These are phyloP conservation scores for Chlorella vulgaris DNA, from an alignment of 139 green algal genomes.

Conservation along the genomic window DNA sequence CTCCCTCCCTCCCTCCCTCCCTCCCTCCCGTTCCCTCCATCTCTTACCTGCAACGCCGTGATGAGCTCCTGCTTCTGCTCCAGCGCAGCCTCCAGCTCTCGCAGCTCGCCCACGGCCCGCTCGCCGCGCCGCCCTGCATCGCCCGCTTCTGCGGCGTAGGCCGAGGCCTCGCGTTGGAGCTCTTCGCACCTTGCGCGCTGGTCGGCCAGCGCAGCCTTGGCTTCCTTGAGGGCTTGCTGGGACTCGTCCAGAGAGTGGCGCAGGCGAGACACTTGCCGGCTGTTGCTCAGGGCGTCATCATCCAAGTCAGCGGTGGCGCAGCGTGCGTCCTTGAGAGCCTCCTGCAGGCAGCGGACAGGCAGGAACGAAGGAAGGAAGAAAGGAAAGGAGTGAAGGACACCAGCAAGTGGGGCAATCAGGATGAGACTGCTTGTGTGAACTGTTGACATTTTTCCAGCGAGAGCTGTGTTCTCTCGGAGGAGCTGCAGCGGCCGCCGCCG, in stretches of 20 bases:
- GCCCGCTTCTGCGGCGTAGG: neutral
- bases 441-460: too few relatives aligned
- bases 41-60: slow-evolving; percentile 21
- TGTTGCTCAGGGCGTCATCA: slow-evolving; percentile 17
- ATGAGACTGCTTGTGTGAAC: too few relatives aligned
- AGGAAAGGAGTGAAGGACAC: too few relatives aligned
- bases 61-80: slow-evolving; percentile 40
- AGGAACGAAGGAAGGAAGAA: too few relatives aligned
- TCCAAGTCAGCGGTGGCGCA: slow-evolving; percentile 21
- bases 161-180: neutral
- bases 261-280: slow-evolving; percentile 28
- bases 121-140: slow-evolving; percentile 5
- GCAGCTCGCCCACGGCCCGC: slow-evolving; percentile 8
- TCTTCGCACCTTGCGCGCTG: neutral
- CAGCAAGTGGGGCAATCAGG: too few relatives aligned
- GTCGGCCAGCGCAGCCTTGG: slow-evolving; percentile 3
- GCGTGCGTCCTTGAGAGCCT: slow-evolving; percentile 18
- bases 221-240: slow-evolving; percentile 7
- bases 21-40: too few relatives aligned
- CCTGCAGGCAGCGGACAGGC: neutral
- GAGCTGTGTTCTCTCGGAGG: too few relatives aligned
- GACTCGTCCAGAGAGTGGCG: slow-evolving; percentile 27
- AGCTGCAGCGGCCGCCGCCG: too few relatives aligned
- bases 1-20: too few relatives aligned
- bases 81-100: slow-evolving; percentile 16